These are phyloP conservation scores for Erythrobasidium yunnanense DNA, from an alignment of 768 basidiomycete genomes.

Conservation along the genomic window DNA sequence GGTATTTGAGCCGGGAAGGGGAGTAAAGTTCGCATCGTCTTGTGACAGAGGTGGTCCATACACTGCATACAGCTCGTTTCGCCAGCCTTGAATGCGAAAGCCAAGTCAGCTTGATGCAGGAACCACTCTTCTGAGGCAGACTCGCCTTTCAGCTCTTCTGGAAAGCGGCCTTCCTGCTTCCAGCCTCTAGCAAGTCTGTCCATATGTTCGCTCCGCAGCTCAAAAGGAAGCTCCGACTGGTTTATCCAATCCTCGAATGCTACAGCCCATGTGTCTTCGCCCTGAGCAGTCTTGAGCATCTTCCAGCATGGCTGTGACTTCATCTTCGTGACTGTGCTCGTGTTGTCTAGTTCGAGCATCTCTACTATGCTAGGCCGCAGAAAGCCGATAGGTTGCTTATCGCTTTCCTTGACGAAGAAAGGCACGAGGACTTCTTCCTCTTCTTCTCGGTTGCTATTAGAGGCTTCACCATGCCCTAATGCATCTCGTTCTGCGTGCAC, in stretches of 20 bases:
- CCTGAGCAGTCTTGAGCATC: constrained; percentile 36
- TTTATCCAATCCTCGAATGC: constrained; percentile 34
- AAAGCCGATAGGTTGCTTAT: constrained; percentile 44
- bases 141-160: constrained; percentile 41
- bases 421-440: constrained; percentile 33
- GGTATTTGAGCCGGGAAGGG: constrained; percentile 49
- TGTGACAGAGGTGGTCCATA: constrained; percentile 52
- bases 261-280: constrained; percentile 28
- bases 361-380: constrained; percentile 41
- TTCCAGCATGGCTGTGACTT: constrained; percentile 49
- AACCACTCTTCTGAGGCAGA: too few relatives aligned
- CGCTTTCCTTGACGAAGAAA: constrained; percentile 31
- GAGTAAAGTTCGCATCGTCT: constrained; percentile 53
- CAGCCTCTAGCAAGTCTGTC: constrained; percentile 39
- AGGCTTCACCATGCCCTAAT: background rate
- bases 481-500: background rate
- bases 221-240: constrained; percentile 10
- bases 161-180: constrained; percentile 40
- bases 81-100: constrained; percentile 66
- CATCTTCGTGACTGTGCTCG: constrained; percentile 39
- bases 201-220: constrained; percentile 33
- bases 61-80: constrained; percentile 64
- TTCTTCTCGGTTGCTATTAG: background rate
- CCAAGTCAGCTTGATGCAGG: too few relatives aligned
- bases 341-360: constrained; percentile 38